These are phyloP conservation scores for Podaxis mareebaensis DNA, from an alignment of 768 basidiomycete species.

Conservation along the genomic window DNA sequence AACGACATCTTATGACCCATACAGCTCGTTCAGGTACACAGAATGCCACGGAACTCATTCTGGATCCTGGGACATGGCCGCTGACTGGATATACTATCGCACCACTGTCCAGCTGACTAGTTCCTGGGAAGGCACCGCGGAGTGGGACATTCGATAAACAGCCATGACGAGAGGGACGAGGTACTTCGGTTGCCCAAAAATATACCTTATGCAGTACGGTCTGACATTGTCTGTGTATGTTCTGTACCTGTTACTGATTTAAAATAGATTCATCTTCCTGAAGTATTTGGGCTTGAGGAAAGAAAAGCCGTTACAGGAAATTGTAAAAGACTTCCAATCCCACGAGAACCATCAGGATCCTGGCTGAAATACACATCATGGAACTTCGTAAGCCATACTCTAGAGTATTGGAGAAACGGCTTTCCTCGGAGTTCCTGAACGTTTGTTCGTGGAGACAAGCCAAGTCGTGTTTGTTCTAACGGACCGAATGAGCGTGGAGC, in stretches of 20 bases:
- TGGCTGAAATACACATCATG: neutral
- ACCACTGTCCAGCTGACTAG: constrained; percentile 2
- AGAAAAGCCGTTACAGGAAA: neutral
- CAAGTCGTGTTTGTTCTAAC: neutral
- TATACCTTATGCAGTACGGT: neutral
- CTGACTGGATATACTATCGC: neutral
- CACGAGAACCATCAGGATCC: constrained; percentile 12
- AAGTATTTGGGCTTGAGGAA: neutral
- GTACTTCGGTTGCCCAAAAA: neutral
- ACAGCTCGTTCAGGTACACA: constrained; percentile 5
- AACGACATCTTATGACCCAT: neutral
- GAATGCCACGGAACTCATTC: neutral
- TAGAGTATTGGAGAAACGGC: neutral
- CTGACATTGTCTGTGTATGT: neutral
- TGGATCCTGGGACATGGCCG: neutral
- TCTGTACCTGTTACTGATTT: constrained; percentile 2
- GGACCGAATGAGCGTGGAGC: neutral
- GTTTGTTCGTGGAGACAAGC: neutral
- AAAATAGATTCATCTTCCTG: neutral
- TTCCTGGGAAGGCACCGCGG: constrained; percentile 2
- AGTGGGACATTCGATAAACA: neutral
- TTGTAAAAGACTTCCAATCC: neutral
- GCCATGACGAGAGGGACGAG: neutral
- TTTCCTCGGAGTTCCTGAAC: constrained; percentile 11
- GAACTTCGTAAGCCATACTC: neutral